Base-by-base conservation (phyloP, 805 yeast species). In the Kregervanrija fluxuum region DNA sequence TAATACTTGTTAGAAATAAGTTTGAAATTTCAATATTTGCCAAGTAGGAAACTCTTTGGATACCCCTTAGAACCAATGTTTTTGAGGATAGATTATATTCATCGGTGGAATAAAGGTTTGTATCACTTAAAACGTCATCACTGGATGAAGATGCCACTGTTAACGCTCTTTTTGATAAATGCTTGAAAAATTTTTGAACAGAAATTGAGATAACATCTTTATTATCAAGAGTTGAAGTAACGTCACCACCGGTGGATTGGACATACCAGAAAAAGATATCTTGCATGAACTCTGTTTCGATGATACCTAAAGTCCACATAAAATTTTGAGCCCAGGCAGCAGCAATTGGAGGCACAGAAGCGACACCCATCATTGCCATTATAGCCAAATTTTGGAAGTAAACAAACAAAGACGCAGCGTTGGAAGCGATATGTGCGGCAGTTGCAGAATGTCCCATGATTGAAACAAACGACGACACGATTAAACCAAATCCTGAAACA, bases 271-370 rank as follows among this genome's bases (percentile, higher is more conserved):
- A 77, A 52, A 93, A 83, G 50, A 88, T 85, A 37, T 71, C 63
- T 63, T 90, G 96, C 78, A 91, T 83, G 57, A 89, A 86, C 11
- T 66, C 64, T 8, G 80, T 78, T 43, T 75, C 74, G 55, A 93
- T 85, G 51, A 91, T 82, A 39, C 99, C 99, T 77, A 91, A 77
- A 1, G 97, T 81, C 98, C 98, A 91, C 65, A 79, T 81, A 71
- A 93, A 93, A 68, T 91, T 93, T 66, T 91, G 96, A 31, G 95
- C 81, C 99, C 99, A 91, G 2, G 98, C 90, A 3, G 95, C 88
- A 5, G 97, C 98, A 54, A 93, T 90, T 2, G 99, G 99, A 2
- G 99, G 99, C 15, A 88, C 85, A 48, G 78, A 71, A 15, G 87
- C 77, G 30, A 91, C 97, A 45, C 95, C 96, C 89, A 89, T 83